Conservation (phyloP, 495 filamentous ascomycete species). For the Oleoguttula mirabilis region DNA sequence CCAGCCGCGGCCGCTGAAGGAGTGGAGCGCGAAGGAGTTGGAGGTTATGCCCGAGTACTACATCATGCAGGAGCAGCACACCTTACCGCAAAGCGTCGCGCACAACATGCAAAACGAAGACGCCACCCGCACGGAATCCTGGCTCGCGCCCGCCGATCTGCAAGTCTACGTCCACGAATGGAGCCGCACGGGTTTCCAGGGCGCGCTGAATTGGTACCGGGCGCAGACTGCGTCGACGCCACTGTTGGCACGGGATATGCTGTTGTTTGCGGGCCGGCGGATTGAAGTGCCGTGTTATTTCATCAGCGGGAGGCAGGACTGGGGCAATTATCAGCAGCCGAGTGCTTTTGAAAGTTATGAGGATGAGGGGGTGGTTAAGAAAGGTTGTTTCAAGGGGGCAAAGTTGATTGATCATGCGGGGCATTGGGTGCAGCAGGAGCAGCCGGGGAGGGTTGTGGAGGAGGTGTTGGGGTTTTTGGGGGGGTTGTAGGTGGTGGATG, state of each 20-base stretch:
- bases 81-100: slow-evolving; percentile 47
- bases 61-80: slow-evolving; percentile 47
- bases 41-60: slow-evolving; percentile 54
- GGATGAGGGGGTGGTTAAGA: slow-evolving; percentile 24
- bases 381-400: slow-evolving; percentile 37
- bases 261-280: slow-evolving; percentile 48
- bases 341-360: slow-evolving; percentile 48
- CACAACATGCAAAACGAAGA: slow-evolving; percentile 42
- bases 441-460: slow-evolving; percentile 42
- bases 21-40: slow-evolving; percentile 45
- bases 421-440: slow-evolving; percentile 59
- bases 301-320: slow-evolving; percentile 49
- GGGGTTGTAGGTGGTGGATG: no score
- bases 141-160: slow-evolving; percentile 47
- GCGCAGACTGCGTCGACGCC: slow-evolving; percentile 41
- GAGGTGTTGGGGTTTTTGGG: slow-evolving; percentile 39
- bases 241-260: slow-evolving; percentile 36
- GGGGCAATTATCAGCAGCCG: slow-evolving; percentile 56
- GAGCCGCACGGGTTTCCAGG: slow-evolving; percentile 56
- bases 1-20: slow-evolving; percentile 38
- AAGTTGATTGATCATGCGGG: slow-evolving; percentile 46
- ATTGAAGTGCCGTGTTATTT: slow-evolving; percentile 51
- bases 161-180: slow-evolving; percentile 49
- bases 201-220: slow-evolving; percentile 59
- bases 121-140: slow-evolving; percentile 27